phyloP scores from a whole-genome alignment of 805 yeast genomes.

The Yamadazyma akitaensis region DNA sequence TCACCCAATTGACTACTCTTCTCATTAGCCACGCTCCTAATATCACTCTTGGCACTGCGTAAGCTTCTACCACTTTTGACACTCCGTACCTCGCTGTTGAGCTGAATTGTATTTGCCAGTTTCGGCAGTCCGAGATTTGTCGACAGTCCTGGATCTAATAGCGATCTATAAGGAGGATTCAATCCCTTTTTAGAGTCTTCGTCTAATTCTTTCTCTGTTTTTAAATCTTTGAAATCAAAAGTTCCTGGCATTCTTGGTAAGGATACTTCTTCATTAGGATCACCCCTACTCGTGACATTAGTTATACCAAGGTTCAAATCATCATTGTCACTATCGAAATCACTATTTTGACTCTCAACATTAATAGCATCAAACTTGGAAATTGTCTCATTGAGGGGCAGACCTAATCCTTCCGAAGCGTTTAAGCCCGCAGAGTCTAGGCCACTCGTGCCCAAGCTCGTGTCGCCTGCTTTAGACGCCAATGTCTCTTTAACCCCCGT shows the following conservation, averaged over 20 bases:
- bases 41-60: no score
- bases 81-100: no score
- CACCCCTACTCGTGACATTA: neutral
- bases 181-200: neutral
- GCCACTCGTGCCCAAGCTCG: neutral
- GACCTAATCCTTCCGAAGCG: constrained; percentile 7
- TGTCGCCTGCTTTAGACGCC: neutral
- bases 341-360: neutral
- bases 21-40: no score
- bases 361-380: constrained; percentile 7
- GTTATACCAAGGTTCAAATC: constrained; percentile 1
- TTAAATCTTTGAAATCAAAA: constrained; percentile 19
- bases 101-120: no score
- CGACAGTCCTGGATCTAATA: constrained; percentile 44
- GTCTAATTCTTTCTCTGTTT: neutral
- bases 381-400: constrained; percentile 14
- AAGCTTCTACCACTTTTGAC: no score
- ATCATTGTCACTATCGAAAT: constrained; percentile 1
- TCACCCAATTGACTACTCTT: no score
- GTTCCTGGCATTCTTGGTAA: constrained; percentile 26
- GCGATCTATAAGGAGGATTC: constrained; percentile 22
- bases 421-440: constrained; percentile 4
- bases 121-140: neutral
- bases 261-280: neutral
- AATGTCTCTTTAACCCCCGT: neutral